These are phyloP conservation scores for Cicer cuneatum DNA, from an alignment of 306 rosid species.

Conservation along the genomic window DNA sequence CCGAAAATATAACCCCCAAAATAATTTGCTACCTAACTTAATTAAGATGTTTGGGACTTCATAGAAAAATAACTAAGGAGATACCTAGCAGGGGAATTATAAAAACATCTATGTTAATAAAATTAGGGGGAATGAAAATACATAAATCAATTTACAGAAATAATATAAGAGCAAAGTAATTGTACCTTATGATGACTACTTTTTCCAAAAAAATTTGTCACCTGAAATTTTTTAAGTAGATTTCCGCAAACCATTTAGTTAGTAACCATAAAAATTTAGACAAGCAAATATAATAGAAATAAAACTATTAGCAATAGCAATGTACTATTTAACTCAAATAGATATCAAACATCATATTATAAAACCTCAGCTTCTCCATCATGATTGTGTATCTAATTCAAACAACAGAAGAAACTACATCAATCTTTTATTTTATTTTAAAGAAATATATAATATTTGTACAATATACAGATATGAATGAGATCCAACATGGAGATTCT, in stretches of 20 bases:
- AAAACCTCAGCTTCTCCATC: background rate
- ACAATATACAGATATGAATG: background rate
- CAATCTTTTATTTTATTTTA: background rate
- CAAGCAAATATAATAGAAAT: background rate
- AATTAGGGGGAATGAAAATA: constrained; percentile 8
- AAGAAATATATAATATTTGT: background rate
- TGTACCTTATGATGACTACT: constrained; percentile 79
- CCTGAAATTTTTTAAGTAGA: constrained; percentile 63
- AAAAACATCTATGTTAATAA: constrained; percentile 21
- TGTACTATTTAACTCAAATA: background rate
- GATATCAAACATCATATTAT: background rate
- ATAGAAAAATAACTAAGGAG: background rate
- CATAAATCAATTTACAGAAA: constrained; percentile 24
- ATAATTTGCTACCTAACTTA: constrained; percentile 5
- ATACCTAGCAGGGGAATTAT: constrained; percentile 1
- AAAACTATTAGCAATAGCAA: background rate
- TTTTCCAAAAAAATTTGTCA: constrained; percentile 69
- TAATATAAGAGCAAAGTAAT: constrained; percentile 35
- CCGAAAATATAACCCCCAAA: background rate
- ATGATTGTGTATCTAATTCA: constrained; percentile 10
- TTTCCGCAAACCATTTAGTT: constrained; percentile 33
- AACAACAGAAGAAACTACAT: background rate
- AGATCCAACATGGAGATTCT: background rate
- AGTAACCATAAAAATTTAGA: constrained; percentile 23
- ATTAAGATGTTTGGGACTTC: constrained; percentile 4